Conservation (phyloP, 441 rosid species). For the Syzygium malaccense region DNA sequence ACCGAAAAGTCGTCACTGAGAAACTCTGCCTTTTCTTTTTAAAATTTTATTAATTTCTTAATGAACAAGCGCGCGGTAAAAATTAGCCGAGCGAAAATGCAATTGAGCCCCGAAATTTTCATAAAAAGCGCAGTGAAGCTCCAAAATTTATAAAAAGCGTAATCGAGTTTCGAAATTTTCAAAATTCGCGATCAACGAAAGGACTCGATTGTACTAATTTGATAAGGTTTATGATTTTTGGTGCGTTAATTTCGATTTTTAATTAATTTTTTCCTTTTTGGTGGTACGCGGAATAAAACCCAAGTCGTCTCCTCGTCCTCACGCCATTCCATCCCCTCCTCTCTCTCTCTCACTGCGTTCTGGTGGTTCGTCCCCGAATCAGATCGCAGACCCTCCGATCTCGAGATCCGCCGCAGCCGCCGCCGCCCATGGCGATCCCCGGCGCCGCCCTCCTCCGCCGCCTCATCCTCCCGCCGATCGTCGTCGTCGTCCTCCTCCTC, state of each 20-base stretch:
- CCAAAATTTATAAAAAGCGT: too few species aligned
- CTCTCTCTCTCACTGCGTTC: too few species aligned
- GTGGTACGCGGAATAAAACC: background rate
- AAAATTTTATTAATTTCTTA: too few species aligned
- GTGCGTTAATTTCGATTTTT: background rate
- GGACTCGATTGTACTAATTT: too few species aligned
- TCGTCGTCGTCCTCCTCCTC: conserved; percentile 16
- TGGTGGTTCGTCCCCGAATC: too few species aligned
- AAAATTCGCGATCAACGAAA: too few species aligned
- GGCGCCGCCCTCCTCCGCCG: background rate
- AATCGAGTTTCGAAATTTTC: too few species aligned
- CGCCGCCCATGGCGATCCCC: background rate
- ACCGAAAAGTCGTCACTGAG: background rate
- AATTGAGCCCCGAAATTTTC: too few species aligned
- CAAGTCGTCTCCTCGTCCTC: background rate
- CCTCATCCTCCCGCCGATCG: conserved; percentile 3
- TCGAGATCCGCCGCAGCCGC: background rate
- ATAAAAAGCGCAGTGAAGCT: too few species aligned
- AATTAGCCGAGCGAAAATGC: fast-evolving
- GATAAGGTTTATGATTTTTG: too few species aligned
- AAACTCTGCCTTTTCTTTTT: too few species aligned
- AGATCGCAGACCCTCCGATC: background rate
- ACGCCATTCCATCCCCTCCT: background rate
- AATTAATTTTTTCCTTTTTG: background rate
- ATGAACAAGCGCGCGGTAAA: too few species aligned